A percentile compares a stretch with the other conserved stretches of the same genome.
These are phyloP conservation scores for Populus nigra DNA, from an alignment of 345 rosid species.

Conservation along the genomic window DNA sequence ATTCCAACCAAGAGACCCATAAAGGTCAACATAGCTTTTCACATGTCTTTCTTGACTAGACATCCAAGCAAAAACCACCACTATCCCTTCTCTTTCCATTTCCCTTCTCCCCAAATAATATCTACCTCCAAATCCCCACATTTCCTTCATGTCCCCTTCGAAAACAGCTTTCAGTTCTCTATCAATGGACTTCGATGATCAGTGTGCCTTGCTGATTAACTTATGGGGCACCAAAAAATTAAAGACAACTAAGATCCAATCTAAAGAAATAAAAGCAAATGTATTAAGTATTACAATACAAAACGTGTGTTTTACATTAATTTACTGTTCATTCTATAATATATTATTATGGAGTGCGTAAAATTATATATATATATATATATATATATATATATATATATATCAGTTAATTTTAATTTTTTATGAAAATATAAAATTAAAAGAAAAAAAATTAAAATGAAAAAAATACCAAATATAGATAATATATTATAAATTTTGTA, in stretches of 20 bases:
- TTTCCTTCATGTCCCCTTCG: constrained; percentile 11
- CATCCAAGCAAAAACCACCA: constrained; percentile 85
- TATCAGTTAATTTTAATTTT: too few relatives aligned
- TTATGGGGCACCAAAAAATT: background rate
- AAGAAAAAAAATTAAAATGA: too few relatives aligned
- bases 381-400: too few relatives aligned
- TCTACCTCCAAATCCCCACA: constrained; percentile 88
- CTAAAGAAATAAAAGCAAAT: background rate
- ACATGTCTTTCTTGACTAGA: constrained; percentile 73
- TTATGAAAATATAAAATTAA: too few relatives aligned
- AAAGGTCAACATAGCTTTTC: constrained; percentile 60
- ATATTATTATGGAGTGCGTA: too few relatives aligned
- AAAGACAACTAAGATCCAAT: background rate
- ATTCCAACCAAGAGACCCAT: constrained; percentile 65
- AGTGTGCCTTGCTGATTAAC: background rate
- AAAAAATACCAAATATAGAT: too few relatives aligned
- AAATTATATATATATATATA: too few relatives aligned
- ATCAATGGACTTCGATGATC: background rate
- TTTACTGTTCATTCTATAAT: too few relatives aligned
- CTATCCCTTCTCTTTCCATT: constrained; percentile 55
- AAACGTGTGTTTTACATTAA: too few relatives aligned
- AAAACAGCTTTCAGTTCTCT: background rate
- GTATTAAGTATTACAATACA: background rate
- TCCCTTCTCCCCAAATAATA: constrained; percentile 68
- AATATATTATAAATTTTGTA: too few relatives aligned